Base-by-base conservation (phyloP, 257 asterid genomes). In the Solanum neorickii region DNA sequence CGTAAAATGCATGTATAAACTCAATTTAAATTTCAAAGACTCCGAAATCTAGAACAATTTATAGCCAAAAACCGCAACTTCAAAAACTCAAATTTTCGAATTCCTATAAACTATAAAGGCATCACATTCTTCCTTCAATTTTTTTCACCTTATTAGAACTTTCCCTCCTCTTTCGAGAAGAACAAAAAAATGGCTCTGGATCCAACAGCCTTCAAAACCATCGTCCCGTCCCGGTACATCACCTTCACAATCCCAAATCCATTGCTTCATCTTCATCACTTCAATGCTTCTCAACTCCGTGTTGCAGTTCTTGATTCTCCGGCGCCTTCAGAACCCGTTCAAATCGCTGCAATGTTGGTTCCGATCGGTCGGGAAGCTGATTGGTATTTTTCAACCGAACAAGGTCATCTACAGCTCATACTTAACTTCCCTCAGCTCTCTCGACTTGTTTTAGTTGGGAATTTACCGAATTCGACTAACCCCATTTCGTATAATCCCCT, bases 391-490 rank as follows among this genome's bases (percentile, higher is more conserved):
- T 92, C 94, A 89, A 94, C 99, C 33, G 87, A 92, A 86, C 47
- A 95, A 87, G 99, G 99, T 87, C 98, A 94, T 88, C 93, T 94
- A 90, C 98, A 96, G 86, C 98, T 96, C 87, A 95, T 96, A 89
- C 92, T 90, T 86, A 77, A 93, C 68, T 91, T 92, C 87, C 85
- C 95, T 49, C 90, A 90, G 31, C 90, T 93, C 87, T 93, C 97
- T 90, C 98, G 98, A 90, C 93, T 96, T 37, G 90, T 96, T 88
- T 85, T 96, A 21, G 80, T 95, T 8, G 94, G 95, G 9, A 89
- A 92, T 76, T 18, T 52, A 6, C 91, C 94, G 1, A 46, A 42
- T 62, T n/a, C 16, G 47, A 76, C 89, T 0, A 52, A 39, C 66
- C 91, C 95, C 37, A 85, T 89, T 6, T 89, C 94, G 25, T 91